Evolutionary conservation across 2,329 filamentous ascomycete species (phyloP).

Genomic region (Fusarium cyanostomum): DNA sequence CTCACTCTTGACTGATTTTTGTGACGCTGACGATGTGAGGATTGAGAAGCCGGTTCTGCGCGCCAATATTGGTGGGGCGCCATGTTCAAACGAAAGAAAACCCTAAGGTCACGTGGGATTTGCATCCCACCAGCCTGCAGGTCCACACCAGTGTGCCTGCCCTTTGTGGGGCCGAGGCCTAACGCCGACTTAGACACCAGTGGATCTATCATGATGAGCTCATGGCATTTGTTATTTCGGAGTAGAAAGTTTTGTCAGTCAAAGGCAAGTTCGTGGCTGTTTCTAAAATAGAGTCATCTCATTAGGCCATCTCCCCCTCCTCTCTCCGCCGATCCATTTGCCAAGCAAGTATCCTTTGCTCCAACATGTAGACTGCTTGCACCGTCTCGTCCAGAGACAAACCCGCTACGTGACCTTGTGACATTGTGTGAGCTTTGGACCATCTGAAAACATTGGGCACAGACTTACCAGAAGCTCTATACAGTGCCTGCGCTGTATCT

Average conservation of each 20-base stretch:
- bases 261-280: background rate
- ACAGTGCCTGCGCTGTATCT: conserved; percentile 45
- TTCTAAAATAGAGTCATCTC: background rate
- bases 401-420: conserved; percentile 46
- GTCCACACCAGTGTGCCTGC: background rate
- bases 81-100: conserved; percentile 46
- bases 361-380: conserved; percentile 52
- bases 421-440: conserved; percentile 16
- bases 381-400: conserved; percentile 48
- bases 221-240: background rate
- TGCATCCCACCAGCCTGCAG: conserved; percentile 3
- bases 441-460: background rate
- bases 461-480: conserved; percentile 46
- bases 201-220: conserved; percentile 1
- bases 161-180: conserved; percentile 5
- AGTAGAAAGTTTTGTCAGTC: background rate
- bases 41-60: conserved; percentile 50
- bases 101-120: conserved; percentile 50
- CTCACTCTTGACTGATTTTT: conserved; percentile 69
- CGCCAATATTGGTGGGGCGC: conserved; percentile 57
- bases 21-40: conserved; percentile 58
- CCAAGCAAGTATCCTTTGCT: conserved; percentile 49
- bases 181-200: background rate
- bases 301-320: background rate
- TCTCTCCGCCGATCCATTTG: conserved; percentile 36